phyloP scores from a whole-genome alignment of 2,329 filamentous ascomycete species.

The Aureobasidium sp. region DNA sequence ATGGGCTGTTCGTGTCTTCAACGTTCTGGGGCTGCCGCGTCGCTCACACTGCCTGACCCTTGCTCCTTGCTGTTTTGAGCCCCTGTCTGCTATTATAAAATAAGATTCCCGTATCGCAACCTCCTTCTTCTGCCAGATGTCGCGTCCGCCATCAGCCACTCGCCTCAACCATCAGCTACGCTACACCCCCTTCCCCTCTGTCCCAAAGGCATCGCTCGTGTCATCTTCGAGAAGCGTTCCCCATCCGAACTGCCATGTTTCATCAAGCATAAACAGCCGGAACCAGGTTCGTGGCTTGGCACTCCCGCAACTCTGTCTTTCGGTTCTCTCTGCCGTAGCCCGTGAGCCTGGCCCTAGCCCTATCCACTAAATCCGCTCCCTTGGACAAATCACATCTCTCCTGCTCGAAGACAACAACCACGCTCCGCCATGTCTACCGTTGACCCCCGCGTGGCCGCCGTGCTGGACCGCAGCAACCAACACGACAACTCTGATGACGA shows the following conservation, averaged over 20 bases:
- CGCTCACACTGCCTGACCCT: background rate
- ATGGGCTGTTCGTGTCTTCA: background rate
- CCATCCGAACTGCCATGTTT: constrained; percentile 2
- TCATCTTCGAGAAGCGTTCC: background rate
- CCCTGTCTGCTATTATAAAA: constrained; percentile 1
- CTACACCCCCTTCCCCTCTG: background rate
- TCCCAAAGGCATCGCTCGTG: background rate
- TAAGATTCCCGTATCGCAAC: constrained; percentile 1
- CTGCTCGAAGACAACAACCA: background rate
- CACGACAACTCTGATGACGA: constrained; percentile 45
- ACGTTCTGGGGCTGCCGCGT: constrained; percentile 2
- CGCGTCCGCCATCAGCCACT: background rate
- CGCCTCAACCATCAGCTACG: background rate
- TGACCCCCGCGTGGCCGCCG: constrained; percentile 45
- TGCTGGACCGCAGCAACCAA: constrained; percentile 38
- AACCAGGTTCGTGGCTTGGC: background rate
- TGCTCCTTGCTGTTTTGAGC: background rate
- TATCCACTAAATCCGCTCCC: background rate
- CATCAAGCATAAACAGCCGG: background rate
- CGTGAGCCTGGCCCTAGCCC: background rate
- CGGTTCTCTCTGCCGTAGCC: background rate
- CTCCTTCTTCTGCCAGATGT: background rate
- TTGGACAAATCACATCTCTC: background rate
- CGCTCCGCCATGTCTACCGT: constrained; percentile 37
- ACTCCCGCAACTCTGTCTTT: background rate